Evolutionary conservation across 169 alveolate species (phyloP).

Genomic region (Cyclospora cayetanensis): DNA sequence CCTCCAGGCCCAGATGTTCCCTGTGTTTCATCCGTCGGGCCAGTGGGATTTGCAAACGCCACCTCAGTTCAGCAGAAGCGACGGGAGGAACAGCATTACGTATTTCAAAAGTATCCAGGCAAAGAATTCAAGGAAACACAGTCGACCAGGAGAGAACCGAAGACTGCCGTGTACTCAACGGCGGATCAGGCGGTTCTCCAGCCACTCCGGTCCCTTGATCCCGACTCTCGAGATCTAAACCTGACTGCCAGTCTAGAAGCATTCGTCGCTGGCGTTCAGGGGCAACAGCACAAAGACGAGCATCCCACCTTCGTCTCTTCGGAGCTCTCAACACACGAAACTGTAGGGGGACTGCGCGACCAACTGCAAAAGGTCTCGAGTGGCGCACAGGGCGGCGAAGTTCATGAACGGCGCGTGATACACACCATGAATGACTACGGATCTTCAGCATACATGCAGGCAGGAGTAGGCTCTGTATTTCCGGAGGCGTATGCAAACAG

Average conservation of each 20-base stretch:
- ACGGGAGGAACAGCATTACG: not conserved
- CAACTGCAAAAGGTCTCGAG: not conserved
- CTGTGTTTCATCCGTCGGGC: slow-evolving; percentile 8
- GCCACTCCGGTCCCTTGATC: slow-evolving; percentile 21
- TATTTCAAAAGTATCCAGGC: slow-evolving; percentile 22
- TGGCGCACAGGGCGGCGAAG: not conserved
- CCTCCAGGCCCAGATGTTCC: slow-evolving; percentile 51
- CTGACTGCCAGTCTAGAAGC: slow-evolving; percentile 52
- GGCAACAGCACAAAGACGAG: not conserved
- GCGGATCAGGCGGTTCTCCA: not conserved
- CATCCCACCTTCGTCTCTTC: not conserved
- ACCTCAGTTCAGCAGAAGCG: not conserved
- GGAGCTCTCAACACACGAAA: not conserved
- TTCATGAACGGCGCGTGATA: slow-evolving; percentile 22
- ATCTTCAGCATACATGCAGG: slow-evolving; percentile 4
- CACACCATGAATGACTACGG: slow-evolving; percentile 46
- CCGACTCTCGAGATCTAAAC: slow-evolving; percentile 26
- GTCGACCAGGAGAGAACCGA: too few species aligned
- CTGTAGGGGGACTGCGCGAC: not conserved
- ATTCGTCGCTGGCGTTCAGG: slow-evolving; percentile 51
- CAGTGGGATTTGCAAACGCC: not conserved
- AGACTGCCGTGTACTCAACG: too few species aligned
- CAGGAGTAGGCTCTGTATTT: slow-evolving; percentile 50
- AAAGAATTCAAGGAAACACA: not conserved
- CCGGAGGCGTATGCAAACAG: slow-evolving; percentile 46